Evolutionary conservation across 305 asterid species (phyloP).

Genomic region (Rubia balearica): DNA sequence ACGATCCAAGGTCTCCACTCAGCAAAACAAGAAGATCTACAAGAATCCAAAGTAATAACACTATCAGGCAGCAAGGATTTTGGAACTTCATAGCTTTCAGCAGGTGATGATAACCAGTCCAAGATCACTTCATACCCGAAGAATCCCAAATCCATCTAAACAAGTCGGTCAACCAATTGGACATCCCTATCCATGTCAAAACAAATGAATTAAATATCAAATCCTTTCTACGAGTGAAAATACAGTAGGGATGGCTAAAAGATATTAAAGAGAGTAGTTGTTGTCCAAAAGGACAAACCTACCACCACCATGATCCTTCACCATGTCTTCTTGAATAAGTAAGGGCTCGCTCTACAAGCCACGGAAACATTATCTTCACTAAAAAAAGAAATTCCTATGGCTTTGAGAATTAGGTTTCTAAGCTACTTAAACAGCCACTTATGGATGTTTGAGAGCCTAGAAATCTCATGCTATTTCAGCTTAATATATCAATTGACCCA

Average conservation of each 20-base stretch:
- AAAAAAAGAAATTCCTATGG: not conserved
- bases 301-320: slow-evolving; percentile 36
- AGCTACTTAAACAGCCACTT: not conserved
- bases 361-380: not conserved
- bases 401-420: not conserved
- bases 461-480: not conserved
- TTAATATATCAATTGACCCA: not conserved
- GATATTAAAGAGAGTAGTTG: slow-evolving; percentile 35
- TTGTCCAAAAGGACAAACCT: slow-evolving; percentile 48
- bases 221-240: slow-evolving; percentile 30
- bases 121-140: slow-evolving; percentile 35
- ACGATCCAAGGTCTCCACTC: slow-evolving; percentile 57
- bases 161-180: slow-evolving; percentile 28
- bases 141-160: slow-evolving; percentile 45
- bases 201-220: slow-evolving; percentile 44
- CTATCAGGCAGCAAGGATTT: slow-evolving; percentile 41
- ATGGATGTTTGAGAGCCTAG: not conserved
- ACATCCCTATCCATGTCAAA: slow-evolving; percentile 53
- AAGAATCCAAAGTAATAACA: slow-evolving; percentile 29
- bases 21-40: slow-evolving; percentile 49
- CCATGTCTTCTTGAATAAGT: slow-evolving; percentile 22
- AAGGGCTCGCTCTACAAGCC: slow-evolving; percentile 11
- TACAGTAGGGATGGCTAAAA: slow-evolving; percentile 28
- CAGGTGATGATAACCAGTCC: slow-evolving; percentile 38
- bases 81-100: slow-evolving; percentile 55